These are phyloP conservation scores for Dillenia turbinata DNA, from an alignment of 164 flowering plant genomes.

Conservation along the genomic window DNA sequence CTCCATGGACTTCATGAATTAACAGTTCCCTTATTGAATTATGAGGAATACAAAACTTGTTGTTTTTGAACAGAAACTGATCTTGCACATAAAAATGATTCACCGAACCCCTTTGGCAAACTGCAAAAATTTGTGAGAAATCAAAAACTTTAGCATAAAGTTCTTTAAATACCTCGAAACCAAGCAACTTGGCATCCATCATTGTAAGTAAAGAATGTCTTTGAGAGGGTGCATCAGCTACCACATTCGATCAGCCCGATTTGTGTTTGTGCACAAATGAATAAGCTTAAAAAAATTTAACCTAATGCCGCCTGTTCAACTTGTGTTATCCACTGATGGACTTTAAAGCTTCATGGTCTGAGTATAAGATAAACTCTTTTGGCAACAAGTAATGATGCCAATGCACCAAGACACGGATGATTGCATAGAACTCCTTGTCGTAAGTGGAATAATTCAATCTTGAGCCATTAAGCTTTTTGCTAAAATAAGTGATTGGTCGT, in stretches of 20 bases:
- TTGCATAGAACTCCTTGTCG: not conserved
- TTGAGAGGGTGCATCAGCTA: too few species aligned
- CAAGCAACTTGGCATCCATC: too few species aligned
- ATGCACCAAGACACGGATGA: not conserved
- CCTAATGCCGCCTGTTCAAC: not conserved
- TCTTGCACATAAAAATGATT: constrained; percentile 2
- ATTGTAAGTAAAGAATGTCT: too few species aligned
- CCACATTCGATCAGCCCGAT: too few species aligned
- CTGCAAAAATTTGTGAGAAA: too few species aligned
- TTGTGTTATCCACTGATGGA: constrained; percentile 4
- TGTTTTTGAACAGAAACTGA: constrained; percentile 12
- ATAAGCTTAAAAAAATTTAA: too few species aligned
- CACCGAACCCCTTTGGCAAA: too few species aligned
- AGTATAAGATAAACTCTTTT: constrained; percentile 3
- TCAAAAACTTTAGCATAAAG: too few species aligned
- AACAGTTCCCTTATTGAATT: constrained; percentile 8
- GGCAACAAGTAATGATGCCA: not conserved
- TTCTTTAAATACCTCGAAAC: too few species aligned
- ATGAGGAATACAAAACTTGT: constrained; percentile 7
- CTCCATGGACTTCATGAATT: constrained; percentile 9
- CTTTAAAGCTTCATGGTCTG: constrained; percentile 11
- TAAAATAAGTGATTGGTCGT: not conserved
- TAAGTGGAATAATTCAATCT: too few species aligned
- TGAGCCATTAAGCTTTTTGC: not conserved
- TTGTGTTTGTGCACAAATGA: too few species aligned